Base-by-base conservation (phyloP, 129 eudicot species). In the Centrapalus pauciflorus region DNA sequence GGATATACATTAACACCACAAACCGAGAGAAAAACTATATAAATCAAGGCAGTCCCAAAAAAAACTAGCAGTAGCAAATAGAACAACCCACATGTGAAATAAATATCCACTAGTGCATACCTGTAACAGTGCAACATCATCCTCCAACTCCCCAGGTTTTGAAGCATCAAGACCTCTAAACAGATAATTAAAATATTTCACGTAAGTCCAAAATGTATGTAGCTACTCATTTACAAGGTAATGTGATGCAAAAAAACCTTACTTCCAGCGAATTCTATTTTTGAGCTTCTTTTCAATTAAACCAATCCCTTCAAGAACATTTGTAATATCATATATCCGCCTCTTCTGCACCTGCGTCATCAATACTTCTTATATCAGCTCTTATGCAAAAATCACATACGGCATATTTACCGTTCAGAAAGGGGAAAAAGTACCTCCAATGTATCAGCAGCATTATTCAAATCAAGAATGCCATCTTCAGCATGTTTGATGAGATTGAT, bases 281-380 rank as follows among this genome's bases (percentile, higher is more conserved):
- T 94, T 94, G 54, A 89, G 90, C 83, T 89, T 94, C 89, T 94
- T 94, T 71, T 94, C 99, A 12, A 94, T 94, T 52, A 94, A 86
- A 66, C 99, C 99, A 76, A 94, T 94, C 55, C 99, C 99, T 78
- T 94, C 99, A 63, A 94, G 95, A 43, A 94, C 99, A 81, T 94
- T 94, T 23, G 99, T 89, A 60, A 94, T 94, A 56, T 94, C 99
- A 81, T 94, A 94, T 76, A 94, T 94, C 41, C 99, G 81, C 77
- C 99, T 86, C 83, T 94, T 94, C 45, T 94, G 99, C 29, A 94
- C 99, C 99, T 94, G 88, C 64, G 57, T 8, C 59, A 66, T 67
- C 40, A 64, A 1, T 50, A 57, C 28, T 38, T 34, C 14, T 52
- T 46, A 40, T 16, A 12, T 24, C 5, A 4, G 7, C 41, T 33